Conservation (phyloP, 2,329 filamentous ascomycete species). For the Pestalotiopsis sp. region DNA sequence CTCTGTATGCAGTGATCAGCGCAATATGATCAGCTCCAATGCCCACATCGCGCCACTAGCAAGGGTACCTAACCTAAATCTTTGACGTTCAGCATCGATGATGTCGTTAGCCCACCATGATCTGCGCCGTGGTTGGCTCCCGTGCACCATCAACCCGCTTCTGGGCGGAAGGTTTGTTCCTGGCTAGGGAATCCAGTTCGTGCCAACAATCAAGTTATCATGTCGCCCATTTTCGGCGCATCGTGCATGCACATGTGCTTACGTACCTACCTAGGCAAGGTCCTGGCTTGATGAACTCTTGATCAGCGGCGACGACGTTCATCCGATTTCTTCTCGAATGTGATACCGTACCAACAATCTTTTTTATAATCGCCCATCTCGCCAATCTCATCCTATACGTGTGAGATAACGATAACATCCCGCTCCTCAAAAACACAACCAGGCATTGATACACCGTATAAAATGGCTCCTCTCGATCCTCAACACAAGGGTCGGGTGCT, state of each 20-base stretch:
- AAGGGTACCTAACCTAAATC: too few relatives aligned
- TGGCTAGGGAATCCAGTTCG: not conserved
- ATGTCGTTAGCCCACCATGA: not conserved
- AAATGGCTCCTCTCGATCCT: constrained; percentile 3
- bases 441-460: not conserved
- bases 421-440: too few relatives aligned
- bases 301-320: too few relatives aligned
- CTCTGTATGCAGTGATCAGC: not conserved
- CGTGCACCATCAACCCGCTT: not conserved
- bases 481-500: constrained; percentile 1
- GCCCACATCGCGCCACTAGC: not conserved
- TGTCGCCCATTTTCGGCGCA: too few relatives aligned
- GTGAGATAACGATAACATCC: too few relatives aligned
- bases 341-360: too few relatives aligned
- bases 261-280: too few relatives aligned
- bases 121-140: not conserved
- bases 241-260: too few relatives aligned
- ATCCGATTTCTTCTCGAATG: too few relatives aligned
- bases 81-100: not conserved
- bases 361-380: too few relatives aligned
- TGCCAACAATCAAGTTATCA: not conserved
- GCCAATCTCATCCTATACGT: too few relatives aligned
- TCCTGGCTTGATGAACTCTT: too few relatives aligned
- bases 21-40: not conserved
- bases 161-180: not conserved